Conservation (phyloP, 1,284 basidiomycete species). For the Leccinum griseonigrum region DNA sequence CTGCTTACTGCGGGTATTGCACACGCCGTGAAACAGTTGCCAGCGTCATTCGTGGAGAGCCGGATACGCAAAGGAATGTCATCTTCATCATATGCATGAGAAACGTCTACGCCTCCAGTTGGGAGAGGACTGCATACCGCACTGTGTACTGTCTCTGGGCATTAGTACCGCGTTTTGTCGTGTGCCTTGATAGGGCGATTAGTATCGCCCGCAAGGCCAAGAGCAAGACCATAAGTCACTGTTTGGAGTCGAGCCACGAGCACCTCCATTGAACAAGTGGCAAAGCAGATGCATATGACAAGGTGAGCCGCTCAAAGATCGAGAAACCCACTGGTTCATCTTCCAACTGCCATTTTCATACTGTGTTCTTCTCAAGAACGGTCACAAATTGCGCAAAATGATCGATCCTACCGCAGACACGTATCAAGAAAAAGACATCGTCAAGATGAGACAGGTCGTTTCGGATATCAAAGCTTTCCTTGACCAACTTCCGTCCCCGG, state of each 20-base stretch:
- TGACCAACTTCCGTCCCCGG: conserved; percentile 16
- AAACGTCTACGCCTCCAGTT: conserved; percentile 31
- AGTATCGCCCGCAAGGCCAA: conserved; percentile 32
- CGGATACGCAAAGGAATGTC: conserved; percentile 23
- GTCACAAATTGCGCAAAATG: conserved; percentile 21
- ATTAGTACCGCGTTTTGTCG: conserved; percentile 43
- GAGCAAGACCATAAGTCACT: conserved; percentile 33
- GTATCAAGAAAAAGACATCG: conserved; percentile 20
- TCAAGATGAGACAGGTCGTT: conserved; percentile 23
- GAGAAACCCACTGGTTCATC: too few species aligned
- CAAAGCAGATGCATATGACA: conserved; percentile 29
- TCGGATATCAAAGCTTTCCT: conserved; percentile 26
- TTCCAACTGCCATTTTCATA: neutral
- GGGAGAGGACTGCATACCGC: conserved; percentile 39
- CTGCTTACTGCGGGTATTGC: conserved; percentile 25
- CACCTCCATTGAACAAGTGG: conserved; percentile 34
- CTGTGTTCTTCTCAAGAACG: conserved; percentile 25
- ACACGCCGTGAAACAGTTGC: conserved; percentile 20
- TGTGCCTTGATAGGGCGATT: conserved; percentile 41
- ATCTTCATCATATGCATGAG: conserved; percentile 36
- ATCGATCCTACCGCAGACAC: conserved; percentile 30
- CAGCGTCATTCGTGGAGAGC: conserved; percentile 24
- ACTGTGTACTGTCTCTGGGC: conserved; percentile 44
- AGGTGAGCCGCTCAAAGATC: conserved; percentile 19
- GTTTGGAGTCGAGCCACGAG: conserved; percentile 28